These are phyloP conservation scores for Powellomyces hirtus DNA, from an alignment of 192 early-diverging fungal species.

Conservation along the genomic window DNA sequence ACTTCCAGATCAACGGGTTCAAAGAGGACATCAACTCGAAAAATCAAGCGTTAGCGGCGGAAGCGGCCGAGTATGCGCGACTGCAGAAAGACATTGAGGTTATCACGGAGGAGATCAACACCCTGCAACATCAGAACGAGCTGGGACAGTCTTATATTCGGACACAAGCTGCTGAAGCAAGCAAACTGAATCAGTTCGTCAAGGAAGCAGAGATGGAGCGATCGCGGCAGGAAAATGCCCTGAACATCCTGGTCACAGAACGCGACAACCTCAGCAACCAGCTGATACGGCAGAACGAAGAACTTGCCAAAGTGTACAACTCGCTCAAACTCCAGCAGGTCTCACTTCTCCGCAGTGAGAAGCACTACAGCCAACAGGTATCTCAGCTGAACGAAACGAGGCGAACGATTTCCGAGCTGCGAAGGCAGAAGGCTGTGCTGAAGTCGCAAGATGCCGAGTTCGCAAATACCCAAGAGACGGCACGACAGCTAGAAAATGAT, in stretches of 20 bases:
- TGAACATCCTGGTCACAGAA: constrained; percentile 56
- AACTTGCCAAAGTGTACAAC: constrained; percentile 58
- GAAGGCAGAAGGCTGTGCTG: constrained; percentile 23
- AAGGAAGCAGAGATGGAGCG: constrained; percentile 63
- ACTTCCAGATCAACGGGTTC: constrained; percentile 64
- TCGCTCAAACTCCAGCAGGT: constrained; percentile 53
- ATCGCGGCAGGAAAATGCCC: constrained; percentile 56
- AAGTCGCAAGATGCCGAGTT: constrained; percentile 29
- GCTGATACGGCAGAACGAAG: constrained; percentile 56
- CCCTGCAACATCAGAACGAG: constrained; percentile 59
- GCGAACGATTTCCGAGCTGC: constrained; percentile 29
- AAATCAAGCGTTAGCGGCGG: constrained; percentile 46
- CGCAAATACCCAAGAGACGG: constrained; percentile 33
- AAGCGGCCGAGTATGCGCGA: constrained; percentile 46
- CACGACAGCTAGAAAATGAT: constrained; percentile 42
- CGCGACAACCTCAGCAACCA: constrained; percentile 58
- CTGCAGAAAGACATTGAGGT: constrained; percentile 55
- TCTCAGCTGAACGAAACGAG: constrained; percentile 26
- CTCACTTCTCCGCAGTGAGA: constrained; percentile 46
- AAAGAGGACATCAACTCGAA: constrained; percentile 62
- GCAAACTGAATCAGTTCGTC: constrained; percentile 61
- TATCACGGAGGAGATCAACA: constrained; percentile 55
- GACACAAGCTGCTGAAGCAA: constrained; percentile 50
- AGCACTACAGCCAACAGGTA: constrained; percentile 44
- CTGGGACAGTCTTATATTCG: constrained; percentile 57